Conservation (phyloP, 2,329 filamentous ascomycete genomes). For the Dactylellina leptospora region DNA sequence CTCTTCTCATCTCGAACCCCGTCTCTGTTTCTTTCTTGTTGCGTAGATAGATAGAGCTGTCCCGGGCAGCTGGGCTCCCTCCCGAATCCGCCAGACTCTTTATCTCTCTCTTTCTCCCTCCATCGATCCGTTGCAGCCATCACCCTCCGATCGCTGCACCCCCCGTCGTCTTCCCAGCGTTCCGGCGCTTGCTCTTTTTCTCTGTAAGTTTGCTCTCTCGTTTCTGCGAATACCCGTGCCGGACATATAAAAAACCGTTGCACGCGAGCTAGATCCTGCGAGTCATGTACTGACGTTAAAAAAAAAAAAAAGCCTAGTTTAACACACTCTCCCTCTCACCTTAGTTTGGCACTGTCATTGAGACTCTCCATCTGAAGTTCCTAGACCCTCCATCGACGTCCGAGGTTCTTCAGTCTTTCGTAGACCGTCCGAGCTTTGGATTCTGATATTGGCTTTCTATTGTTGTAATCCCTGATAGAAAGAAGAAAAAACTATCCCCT, state of each 20-base stretch:
- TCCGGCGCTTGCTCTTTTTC: constrained; percentile 16
- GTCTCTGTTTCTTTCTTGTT: too few relatives aligned
- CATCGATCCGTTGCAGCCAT: too few relatives aligned
- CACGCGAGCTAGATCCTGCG: constrained; percentile 6
- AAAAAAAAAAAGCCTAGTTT: neutral
- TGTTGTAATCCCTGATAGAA: constrained; percentile 34
- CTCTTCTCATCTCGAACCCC: too few relatives aligned
- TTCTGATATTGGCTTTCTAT: constrained; percentile 22
- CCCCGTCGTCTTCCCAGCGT: neutral
- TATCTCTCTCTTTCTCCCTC: too few relatives aligned
- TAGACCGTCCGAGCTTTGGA: constrained; percentile 19
- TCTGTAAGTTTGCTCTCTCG: constrained; percentile 16
- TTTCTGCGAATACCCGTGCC: neutral
- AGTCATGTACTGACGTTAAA: neutral
- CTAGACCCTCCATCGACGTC: constrained; percentile 12
- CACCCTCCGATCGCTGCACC: neutral
- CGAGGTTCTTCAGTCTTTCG: constrained; percentile 22
- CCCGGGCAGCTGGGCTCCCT: too few relatives aligned
- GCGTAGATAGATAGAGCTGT: too few relatives aligned
- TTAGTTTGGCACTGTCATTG: constrained; percentile 49
- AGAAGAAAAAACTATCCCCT: neutral
- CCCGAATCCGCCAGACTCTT: too few relatives aligned
- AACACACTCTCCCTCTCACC: constrained; percentile 10
- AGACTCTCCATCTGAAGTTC: constrained; percentile 3
- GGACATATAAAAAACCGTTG: neutral